Evolutionary conservation across 352 stramenopile genomes (phyloP).

Genomic region (Phytophthora pisi): DNA sequence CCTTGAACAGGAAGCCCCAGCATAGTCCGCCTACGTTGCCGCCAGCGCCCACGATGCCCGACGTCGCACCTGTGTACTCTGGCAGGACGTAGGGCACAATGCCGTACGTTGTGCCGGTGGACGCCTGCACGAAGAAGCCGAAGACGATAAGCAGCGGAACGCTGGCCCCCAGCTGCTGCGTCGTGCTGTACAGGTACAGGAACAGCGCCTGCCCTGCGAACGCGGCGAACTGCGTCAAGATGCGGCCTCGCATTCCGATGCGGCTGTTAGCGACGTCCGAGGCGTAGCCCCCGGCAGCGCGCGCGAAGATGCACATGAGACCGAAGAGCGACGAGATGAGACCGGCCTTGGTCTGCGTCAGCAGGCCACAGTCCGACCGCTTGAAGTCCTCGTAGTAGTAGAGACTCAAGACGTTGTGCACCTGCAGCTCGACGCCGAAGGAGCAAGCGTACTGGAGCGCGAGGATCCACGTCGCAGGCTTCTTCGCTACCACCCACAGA

Average conservation of each 20-base stretch:
- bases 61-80: slow-evolving; percentile 43
- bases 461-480: slow-evolving; percentile 87
- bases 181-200: slow-evolving; percentile 78
- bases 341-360: slow-evolving; percentile 48
- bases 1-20: slow-evolving; percentile 63
- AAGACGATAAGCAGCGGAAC: slow-evolving; percentile 90
- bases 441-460: slow-evolving; percentile 92
- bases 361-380: slow-evolving; percentile 39
- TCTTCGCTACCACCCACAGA: slow-evolving; percentile 30
- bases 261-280: slow-evolving; percentile 78
- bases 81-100: slow-evolving; percentile 63
- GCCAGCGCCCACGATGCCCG: slow-evolving; percentile 59
- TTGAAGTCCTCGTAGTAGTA: slow-evolving; percentile 92
- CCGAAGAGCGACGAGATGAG: slow-evolving; percentile 92
- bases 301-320: slow-evolving; percentile 93
- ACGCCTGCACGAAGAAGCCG: slow-evolving; percentile 78
- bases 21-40: slow-evolving; percentile 55
- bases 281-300: slow-evolving; percentile 79
- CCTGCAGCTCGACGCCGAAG: slow-evolving; percentile 94
- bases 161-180: slow-evolving; percentile 41
- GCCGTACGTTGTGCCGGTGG: slow-evolving; percentile 53
- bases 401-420: slow-evolving; percentile 91
- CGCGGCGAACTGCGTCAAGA: slow-evolving; percentile 74
- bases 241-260: slow-evolving; percentile 36
- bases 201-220: slow-evolving; percentile 72